Conservation (phyloP, 768 basidiomycete species). For the Calocera cornea region DNA sequence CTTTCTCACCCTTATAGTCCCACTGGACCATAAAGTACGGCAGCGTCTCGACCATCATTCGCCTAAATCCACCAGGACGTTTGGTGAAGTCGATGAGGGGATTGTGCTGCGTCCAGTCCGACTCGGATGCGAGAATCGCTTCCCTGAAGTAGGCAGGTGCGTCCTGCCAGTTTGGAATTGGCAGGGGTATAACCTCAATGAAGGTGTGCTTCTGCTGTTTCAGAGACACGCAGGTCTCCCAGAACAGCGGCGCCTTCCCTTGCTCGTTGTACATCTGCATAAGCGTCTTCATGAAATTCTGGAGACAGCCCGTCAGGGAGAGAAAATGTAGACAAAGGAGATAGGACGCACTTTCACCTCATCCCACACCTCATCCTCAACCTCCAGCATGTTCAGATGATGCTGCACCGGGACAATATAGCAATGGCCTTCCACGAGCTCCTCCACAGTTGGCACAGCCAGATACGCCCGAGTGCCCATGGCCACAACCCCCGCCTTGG, state of each 20-base stretch:
- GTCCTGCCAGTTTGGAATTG: constrained; percentile 75
- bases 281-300: constrained; percentile 81
- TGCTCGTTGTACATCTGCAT: constrained; percentile 91
- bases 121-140: constrained; percentile 82
- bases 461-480: constrained; percentile 85
- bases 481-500: constrained; percentile 76
- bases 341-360: constrained; percentile 64
- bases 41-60: constrained; percentile 89
- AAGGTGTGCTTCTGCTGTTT: constrained; percentile 82
- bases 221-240: constrained; percentile 78
- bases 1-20: constrained; percentile 94
- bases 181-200: constrained; percentile 88
- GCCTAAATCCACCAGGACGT: constrained; percentile 82
- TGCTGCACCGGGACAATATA: constrained; percentile 94
- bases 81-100: constrained; percentile 89
- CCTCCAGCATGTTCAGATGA: constrained; percentile 78
- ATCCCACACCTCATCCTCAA: constrained; percentile 96
- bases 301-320: neutral
- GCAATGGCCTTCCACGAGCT: constrained; percentile 84
- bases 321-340: neutral
- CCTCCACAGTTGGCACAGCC: constrained; percentile 76
- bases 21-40: constrained; percentile 99
- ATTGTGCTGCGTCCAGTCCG: constrained; percentile 97
- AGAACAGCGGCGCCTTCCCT: constrained; percentile 89
- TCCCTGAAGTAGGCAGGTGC: constrained; percentile 95